Conservation (phyloP, 208 protist species). For the Trypanosoma scelopori region DNA sequence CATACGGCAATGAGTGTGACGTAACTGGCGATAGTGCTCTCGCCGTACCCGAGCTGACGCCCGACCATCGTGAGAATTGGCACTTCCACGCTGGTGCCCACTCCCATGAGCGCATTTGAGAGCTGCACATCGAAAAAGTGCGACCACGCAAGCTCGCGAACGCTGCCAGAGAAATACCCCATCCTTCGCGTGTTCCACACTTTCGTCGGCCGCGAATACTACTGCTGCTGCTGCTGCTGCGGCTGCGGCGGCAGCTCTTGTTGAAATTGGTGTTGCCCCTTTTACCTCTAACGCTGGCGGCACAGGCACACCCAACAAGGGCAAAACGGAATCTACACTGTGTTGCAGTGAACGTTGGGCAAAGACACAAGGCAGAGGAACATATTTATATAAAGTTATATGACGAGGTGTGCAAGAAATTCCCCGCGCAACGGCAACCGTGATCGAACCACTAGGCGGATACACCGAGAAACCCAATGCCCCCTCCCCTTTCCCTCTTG, state of each 20-base stretch:
- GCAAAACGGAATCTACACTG: neutral
- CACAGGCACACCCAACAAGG: neutral
- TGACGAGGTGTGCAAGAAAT: no score
- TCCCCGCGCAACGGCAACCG: no score
- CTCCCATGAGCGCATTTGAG: constrained; percentile 75
- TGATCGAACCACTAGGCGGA: no score
- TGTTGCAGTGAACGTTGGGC: no score
- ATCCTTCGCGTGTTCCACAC: constrained; percentile 1
- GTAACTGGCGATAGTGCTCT: constrained; percentile 56
- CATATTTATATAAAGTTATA: neutral
- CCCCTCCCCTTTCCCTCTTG: neutral
- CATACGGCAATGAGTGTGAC: constrained; percentile 52
- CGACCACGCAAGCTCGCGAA: constrained; percentile 24
- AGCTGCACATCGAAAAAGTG: constrained; percentile 79
- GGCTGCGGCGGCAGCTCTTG: no score
- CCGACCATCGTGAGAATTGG: constrained; percentile 73
- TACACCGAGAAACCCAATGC: neutral
- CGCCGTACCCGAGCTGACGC: constrained; percentile 44
- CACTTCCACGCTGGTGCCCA: constrained; percentile 67
- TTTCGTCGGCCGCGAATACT: no score
- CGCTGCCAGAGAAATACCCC: constrained; percentile 9
- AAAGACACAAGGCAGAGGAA: no score
- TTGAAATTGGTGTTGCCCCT: neutral
- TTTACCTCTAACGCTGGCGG: neutral
- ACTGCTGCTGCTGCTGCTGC: no score